Base-by-base conservation (phyloP, 495 filamentous ascomycete genomes). In the Endocarpon pusillum region DNA sequence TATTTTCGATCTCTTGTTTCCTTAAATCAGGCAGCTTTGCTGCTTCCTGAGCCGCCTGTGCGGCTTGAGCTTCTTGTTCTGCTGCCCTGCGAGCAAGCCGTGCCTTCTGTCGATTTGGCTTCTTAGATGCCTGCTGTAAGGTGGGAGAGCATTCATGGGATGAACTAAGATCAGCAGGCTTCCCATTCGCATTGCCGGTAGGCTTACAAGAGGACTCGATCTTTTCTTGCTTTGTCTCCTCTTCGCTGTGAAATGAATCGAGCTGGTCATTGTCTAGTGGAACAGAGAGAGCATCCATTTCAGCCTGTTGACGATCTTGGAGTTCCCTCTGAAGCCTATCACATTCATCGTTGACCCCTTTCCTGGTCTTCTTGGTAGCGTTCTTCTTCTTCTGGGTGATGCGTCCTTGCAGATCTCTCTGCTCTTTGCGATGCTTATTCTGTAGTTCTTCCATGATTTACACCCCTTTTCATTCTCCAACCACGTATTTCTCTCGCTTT, bases 301-400 rank as follows among this genome's bases (percentile, higher is more conserved):
- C 87, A 1, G 50, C 51, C 19, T 64, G 62, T 2, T 92, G 85
- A 30, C 54, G 57, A 36, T 78, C 72, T 31, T 66, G 68, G n/a
- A 86, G 52, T 21, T 78, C 62, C 14, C 59, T 51, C 53, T 87
- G 81, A 36, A 87, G 64, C 36, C 66, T 58, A 19, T 74, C 75
- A 52, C 83, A 89, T 57, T 91, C 80, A 41, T 83, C 73, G 45
- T 80, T 85, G 42, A 96, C 66, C 25, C 76, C 77, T 54, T 84
- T 91, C 20, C 89, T 72, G 11, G 84, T 94, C 67, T 94, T 96
- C 59, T 94, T 97, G 23, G 78, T 89, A 18, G 89, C 85, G 35
- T 74, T 69, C 59, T 93, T 94, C 62, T 93, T 94, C 61, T 93
- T 94, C 58, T 81, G 84, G 4, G 81, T 94, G 41, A 89, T 75